Conservation (phyloP, 2,329 filamentous ascomycete genomes). For the Scleromitrula shiraiana region DNA sequence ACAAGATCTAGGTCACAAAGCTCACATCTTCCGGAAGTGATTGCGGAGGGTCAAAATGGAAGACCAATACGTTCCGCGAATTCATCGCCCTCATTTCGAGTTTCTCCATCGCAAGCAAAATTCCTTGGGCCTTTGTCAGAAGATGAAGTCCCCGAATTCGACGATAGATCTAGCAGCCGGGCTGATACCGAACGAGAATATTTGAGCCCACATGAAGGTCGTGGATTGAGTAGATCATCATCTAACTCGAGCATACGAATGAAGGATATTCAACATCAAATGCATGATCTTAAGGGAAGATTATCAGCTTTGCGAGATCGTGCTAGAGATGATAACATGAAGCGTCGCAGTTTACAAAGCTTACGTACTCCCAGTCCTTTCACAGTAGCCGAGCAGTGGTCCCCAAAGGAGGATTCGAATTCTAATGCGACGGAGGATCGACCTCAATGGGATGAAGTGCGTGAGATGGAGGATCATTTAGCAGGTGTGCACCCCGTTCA, state of each 20-base stretch:
- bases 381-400: slow-evolving; percentile 30
- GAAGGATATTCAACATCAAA: slow-evolving; percentile 55
- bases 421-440: slow-evolving; percentile 23
- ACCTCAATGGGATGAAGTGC: slow-evolving; percentile 18
- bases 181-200: slow-evolving; percentile 21
- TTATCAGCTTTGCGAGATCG: slow-evolving; percentile 59
- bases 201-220: slow-evolving; percentile 15
- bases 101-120: slow-evolving; percentile 22
- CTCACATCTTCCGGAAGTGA: slow-evolving; percentile 10
- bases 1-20: background rate
- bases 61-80: slow-evolving; percentile 4
- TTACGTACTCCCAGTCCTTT: slow-evolving; percentile 48
- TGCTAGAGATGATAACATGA: slow-evolving; percentile 55
- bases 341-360: slow-evolving; percentile 53
- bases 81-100: slow-evolving; percentile 17
- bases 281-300: slow-evolving; percentile 59
- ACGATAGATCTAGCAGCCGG: slow-evolving; percentile 18
- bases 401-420: slow-evolving; percentile 16
- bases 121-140: slow-evolving; percentile 48
- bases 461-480: too few species aligned
- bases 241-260: slow-evolving; percentile 36
- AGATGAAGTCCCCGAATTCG: slow-evolving; percentile 34
- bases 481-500: too few species aligned
- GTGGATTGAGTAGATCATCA: slow-evolving; percentile 25
- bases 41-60: slow-evolving; percentile 13